Percentiles rank a stretch among this genome's conserved stretches.
phyloP scores from a whole-genome alignment of 106 monocot genomes.

The Amphibolis antarctica region DNA sequence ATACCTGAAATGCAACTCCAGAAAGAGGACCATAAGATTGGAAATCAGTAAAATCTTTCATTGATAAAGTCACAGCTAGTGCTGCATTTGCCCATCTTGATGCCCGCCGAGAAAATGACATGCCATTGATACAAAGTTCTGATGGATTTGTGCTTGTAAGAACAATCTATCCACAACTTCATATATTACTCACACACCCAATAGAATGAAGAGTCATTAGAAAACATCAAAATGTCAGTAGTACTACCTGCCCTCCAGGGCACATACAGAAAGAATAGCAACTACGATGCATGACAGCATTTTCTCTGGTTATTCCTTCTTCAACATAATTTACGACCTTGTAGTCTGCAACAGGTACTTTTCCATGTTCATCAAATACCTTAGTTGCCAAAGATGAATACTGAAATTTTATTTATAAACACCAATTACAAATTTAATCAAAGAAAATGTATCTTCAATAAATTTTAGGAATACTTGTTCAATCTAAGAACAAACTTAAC shows the following conservation, averaged over 20 bases:
- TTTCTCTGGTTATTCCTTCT: constrained; percentile 15
- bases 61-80: constrained; percentile 73
- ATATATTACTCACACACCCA: too few species aligned
- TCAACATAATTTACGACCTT: constrained; percentile 64
- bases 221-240: not conserved
- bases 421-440: not conserved
- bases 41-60: constrained; percentile 51
- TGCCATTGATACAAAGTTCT: constrained; percentile 94
- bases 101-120: constrained; percentile 94
- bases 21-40: constrained; percentile 55
- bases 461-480: not conserved
- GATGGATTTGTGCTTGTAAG: constrained; percentile 80
- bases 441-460: not conserved
- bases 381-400: constrained; percentile 71
- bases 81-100: constrained; percentile 98
- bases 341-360: constrained; percentile 97
- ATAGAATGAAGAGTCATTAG: not conserved
- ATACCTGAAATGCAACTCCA: constrained; percentile 87
- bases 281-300: constrained; percentile 26
- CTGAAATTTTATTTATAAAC: constrained; percentile 20
- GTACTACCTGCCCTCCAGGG: constrained; percentile 84
- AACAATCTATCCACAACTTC: constrained; percentile 48
- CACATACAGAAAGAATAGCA: constrained; percentile 99
- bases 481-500: constrained; percentile 23
- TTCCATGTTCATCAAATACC: constrained; percentile 63